Evolutionary conservation across 148 eudicot genomes (phyloP).

Genomic region (Chenopodium quinoa): DNA sequence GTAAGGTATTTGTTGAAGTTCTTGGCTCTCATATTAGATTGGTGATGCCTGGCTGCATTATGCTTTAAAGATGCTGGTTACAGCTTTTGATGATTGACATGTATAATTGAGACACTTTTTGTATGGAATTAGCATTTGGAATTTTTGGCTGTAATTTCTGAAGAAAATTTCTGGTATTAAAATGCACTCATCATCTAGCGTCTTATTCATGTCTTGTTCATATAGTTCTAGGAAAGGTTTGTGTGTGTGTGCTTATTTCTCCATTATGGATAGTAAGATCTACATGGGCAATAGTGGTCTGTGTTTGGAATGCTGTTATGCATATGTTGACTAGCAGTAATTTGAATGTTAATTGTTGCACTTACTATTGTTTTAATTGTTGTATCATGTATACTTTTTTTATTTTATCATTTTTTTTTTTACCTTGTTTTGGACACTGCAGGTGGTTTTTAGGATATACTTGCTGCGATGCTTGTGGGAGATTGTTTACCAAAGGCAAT

Average conservation of each 20-base stretch:
- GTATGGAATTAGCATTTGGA: background rate
- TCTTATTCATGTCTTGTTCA: background rate
- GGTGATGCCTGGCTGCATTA: background rate
- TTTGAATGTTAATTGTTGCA: background rate
- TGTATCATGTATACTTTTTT: background rate
- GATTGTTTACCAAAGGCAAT: slow-evolving; percentile 92
- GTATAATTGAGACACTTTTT: background rate
- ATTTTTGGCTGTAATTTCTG: background rate
- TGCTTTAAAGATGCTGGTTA: background rate
- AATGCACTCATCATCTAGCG: background rate
- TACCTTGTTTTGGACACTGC: slow-evolving; percentile 20
- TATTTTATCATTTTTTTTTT: background rate
- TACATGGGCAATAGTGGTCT: background rate
- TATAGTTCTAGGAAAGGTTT: background rate
- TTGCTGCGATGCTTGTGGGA: slow-evolving; percentile 99
- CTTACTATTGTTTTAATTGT: background rate
- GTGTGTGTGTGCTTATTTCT: background rate
- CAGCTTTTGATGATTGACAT: background rate
- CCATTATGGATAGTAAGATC: background rate
- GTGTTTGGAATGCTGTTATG: slow-evolving; percentile 1
- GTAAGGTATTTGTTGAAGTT: slow-evolving; percentile 49
- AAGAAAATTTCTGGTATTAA: background rate
- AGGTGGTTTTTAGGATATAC: slow-evolving; percentile 99
- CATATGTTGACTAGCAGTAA: slow-evolving; percentile 3
- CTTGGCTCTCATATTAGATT: background rate